Conservation (phyloP, 768 basidiomycete species). For the Tulasnella calospora region DNA sequence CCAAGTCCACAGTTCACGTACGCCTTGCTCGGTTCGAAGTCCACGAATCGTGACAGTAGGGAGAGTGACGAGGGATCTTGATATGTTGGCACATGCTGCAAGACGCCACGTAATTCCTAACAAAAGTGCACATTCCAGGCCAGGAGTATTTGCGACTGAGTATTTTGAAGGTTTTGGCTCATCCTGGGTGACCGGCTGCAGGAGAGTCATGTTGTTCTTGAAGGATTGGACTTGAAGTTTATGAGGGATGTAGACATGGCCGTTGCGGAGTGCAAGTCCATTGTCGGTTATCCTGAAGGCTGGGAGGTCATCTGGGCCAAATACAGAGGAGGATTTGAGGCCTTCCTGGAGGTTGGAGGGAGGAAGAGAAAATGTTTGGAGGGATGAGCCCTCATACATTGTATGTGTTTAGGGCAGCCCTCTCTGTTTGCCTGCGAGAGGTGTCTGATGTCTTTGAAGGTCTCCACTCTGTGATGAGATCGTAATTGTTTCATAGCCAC, state of each 20-base stretch:
- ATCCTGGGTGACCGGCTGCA: slow-evolving; percentile 44
- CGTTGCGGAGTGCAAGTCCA: slow-evolving; percentile 26
- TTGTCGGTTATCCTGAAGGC: neutral
- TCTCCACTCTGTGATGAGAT: too few relatives aligned
- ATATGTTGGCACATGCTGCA: slow-evolving; percentile 27
- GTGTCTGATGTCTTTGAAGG: too few relatives aligned
- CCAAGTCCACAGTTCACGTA: too few relatives aligned
- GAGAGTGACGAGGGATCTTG: too few relatives aligned
- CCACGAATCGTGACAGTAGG: too few relatives aligned
- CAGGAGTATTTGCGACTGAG: slow-evolving; percentile 42
- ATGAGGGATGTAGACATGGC: slow-evolving; percentile 36
- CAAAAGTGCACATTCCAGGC: slow-evolving; percentile 35
- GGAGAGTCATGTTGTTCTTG: slow-evolving; percentile 39
- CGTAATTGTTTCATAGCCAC: neutral
- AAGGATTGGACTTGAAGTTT: slow-evolving; percentile 31
- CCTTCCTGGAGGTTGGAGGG: neutral
- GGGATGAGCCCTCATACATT: too few relatives aligned
- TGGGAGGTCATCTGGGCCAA: neutral
- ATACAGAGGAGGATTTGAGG: too few relatives aligned
- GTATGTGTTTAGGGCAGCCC: too few relatives aligned
- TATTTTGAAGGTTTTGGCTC: slow-evolving; percentile 35
- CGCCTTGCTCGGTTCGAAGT: too few relatives aligned
- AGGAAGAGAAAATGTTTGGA: too few relatives aligned
- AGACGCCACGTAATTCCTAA: slow-evolving; percentile 38
- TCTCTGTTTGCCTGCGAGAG: too few relatives aligned